phyloP scores from a whole-genome alignment of 768 basidiomycete species.

The Guyanaporus albipodus region DNA sequence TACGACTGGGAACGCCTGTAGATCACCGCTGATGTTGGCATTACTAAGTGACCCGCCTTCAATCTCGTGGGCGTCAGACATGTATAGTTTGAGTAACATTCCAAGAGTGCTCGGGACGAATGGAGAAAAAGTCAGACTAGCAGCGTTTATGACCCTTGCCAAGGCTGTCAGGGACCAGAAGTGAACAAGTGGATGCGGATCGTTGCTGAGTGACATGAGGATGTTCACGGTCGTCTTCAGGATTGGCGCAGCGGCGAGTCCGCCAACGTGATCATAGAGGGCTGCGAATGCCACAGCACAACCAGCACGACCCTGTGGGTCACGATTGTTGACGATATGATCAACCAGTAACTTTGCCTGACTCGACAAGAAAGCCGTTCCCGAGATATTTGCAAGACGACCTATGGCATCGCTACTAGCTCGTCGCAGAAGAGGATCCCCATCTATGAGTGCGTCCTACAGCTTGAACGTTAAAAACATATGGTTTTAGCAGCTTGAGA shows the following conservation, averaged over 20 bases:
- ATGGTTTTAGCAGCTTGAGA: conserved; percentile 13
- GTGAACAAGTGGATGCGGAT: conserved; percentile 95
- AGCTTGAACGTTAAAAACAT: conserved; percentile 6
- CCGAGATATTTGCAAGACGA: conserved; percentile 77
- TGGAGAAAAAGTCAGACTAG: conserved; percentile 86
- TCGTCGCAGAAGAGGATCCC: conserved; percentile 69
- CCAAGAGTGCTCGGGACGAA: conserved; percentile 86
- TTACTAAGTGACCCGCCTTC: conserved; percentile 84
- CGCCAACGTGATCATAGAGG: conserved; percentile 88
- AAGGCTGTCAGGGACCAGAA: conserved; percentile 89
- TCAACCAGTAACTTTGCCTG: conserved; percentile 91
- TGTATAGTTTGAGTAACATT: conserved; percentile 86
- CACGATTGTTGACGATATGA: conserved; percentile 90
- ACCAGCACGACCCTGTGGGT: conserved; percentile 88
- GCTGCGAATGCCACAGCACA: conserved; percentile 91
- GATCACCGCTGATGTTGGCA: conserved; percentile 84
- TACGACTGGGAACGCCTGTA: conserved; percentile 87
- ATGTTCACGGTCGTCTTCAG: conserved; percentile 95
- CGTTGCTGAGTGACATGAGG: conserved; percentile 89
- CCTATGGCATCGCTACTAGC: conserved; percentile 88
- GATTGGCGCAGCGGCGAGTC: conserved; percentile 89
- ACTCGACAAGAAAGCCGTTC: conserved; percentile 75
- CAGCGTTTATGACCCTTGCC: conserved; percentile 83
- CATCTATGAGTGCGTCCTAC: conserved; percentile 77
- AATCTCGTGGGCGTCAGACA: conserved; percentile 85